Conservation (phyloP, 2,329 filamentous ascomycete genomes). For the Colletotrichum phormii region DNA sequence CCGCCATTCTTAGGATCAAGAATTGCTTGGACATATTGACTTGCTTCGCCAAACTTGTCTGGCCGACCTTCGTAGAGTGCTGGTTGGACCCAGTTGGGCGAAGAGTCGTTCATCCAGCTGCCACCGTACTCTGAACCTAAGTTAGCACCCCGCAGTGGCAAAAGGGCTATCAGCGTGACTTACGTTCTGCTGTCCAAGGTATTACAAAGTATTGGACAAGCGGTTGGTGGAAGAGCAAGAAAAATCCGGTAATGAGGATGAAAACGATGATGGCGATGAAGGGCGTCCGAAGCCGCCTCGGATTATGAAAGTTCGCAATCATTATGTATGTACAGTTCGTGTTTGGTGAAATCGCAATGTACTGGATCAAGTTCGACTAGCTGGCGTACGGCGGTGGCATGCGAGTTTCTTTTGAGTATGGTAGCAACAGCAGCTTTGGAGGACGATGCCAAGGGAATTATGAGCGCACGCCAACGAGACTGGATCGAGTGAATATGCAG, state of each 20-base stretch:
- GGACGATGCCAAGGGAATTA: neutral
- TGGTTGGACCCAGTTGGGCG: constrained; percentile 25
- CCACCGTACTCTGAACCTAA: constrained; percentile 25
- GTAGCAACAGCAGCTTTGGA: neutral
- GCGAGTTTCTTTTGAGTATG: neutral
- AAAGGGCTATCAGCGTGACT: neutral
- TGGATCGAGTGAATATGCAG: neutral
- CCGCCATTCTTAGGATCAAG: constrained; percentile 33
- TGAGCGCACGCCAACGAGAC: neutral
- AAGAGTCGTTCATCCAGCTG: constrained; percentile 33
- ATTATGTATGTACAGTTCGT: constrained; percentile 1
- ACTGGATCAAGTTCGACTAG: neutral
- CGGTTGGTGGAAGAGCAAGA: constrained; percentile 74
- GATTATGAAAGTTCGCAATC: constrained; percentile 32
- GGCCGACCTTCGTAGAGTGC: constrained; percentile 15
- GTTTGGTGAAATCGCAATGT: neutral
- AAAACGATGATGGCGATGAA: constrained; percentile 54
- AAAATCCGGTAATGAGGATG: constrained; percentile 71
- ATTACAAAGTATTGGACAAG: constrained; percentile 29
- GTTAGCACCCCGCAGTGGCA: neutral
- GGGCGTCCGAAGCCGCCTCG: constrained; percentile 22
- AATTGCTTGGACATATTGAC: constrained; percentile 56
- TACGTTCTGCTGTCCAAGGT: constrained; percentile 31
- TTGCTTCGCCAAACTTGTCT: constrained; percentile 20
- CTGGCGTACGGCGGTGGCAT: neutral